Evolutionary conservation across 805 yeast species (phyloP).

Genomic region (Candida qinlingensis): DNA sequence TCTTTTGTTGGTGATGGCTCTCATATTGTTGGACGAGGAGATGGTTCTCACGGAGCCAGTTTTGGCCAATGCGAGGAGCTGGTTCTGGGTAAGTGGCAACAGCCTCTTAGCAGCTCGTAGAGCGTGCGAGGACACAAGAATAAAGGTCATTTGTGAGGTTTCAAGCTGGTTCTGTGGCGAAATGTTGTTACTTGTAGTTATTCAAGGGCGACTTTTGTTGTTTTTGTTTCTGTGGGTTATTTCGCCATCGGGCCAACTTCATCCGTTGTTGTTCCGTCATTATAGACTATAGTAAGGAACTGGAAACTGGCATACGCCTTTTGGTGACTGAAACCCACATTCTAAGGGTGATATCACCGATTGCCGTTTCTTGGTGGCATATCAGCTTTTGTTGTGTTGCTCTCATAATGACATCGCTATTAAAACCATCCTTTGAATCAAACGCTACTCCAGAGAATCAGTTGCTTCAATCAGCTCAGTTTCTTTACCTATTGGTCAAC

Average conservation of each 20-base stretch:
- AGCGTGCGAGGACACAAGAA: constrained; percentile 6
- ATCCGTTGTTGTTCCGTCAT: too few species aligned
- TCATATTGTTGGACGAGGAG: neutral
- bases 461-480: constrained; percentile 15
- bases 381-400: neutral
- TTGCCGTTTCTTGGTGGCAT: too few species aligned
- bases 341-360: too few species aligned
- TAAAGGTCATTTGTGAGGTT: neutral
- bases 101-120: constrained; percentile 1
- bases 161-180: too few species aligned
- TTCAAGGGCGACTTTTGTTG: too few species aligned
- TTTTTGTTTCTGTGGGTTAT: too few species aligned
- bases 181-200: too few species aligned
- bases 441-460: neutral
- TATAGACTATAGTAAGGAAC: too few species aligned
- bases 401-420: constrained; percentile 1
- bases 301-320: too few species aligned
- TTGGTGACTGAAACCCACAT: too few species aligned
- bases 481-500: constrained; percentile 30
- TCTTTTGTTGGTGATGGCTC: neutral
- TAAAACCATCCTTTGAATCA: neutral
- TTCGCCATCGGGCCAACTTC: too few species aligned
- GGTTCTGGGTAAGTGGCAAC: neutral
- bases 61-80: neutral
- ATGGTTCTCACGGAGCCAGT: neutral